Base-by-base conservation (phyloP, 1,284 basidiomycete genomes). In the Sporisorium reilianum region DNA sequence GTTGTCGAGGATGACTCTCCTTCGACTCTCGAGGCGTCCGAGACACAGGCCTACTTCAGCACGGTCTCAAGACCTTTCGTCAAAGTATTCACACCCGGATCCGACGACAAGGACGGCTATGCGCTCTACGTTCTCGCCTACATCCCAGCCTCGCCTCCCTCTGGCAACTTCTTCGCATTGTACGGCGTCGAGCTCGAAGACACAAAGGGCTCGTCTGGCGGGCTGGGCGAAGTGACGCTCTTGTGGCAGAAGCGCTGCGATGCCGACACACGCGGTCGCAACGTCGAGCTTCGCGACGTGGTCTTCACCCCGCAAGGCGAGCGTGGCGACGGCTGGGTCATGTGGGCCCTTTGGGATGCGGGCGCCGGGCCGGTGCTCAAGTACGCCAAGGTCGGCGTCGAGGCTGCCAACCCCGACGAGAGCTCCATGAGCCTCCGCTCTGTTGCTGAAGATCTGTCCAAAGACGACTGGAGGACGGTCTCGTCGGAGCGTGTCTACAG, bases 291-390 rank as follows among this genome's bases (percentile, higher is more conserved):
- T 54, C 70, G 81, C 16, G 81, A 82, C 46, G 69, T 80, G 10
- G 67, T 57, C 38, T 69, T 82, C 25, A 75, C 61, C 12, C 69
- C 63, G 4, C 53, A 60, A 30, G 61, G 61, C 48, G 57, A 57
- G 22, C 42, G 49, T 4, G 56, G 57, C n/a, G 68, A 75, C 9
- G 66, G 64, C 14, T 79, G 77, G 77, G 64, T 64, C 32, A 71
- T 81, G 40, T 82, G 81, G 81, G 67, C 80, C 5, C 51, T 81
- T 14, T 83, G 81, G 81, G 79, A 83, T 58, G 72, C 77, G 18
- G 76, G 71, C 11, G 73, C 72, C 10, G 75, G 70, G 20, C 68
- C 78, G 1, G 48, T 82, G 20, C 59, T 79, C 57, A 75, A 79
- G 22, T 69, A 75, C 36, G 57, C 67, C 30, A 65, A 61, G 38